Base-by-base conservation (phyloP, 2,329 filamentous ascomycete genomes). In the Cercospora janseana region DNA sequence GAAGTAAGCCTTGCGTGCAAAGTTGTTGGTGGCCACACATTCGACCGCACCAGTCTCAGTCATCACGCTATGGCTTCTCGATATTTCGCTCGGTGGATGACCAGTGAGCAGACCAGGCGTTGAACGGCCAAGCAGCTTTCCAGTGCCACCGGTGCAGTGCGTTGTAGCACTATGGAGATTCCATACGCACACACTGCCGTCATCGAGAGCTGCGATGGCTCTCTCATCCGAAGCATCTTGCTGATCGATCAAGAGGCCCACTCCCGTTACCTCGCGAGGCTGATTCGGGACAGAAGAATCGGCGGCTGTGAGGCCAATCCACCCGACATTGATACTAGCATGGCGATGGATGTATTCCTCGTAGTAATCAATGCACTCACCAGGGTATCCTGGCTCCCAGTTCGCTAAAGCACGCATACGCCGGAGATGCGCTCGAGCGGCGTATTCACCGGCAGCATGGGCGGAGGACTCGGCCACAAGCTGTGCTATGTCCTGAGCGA, bases 121-220 rank as follows among this genome's bases (percentile, higher is more conserved):
- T 67, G 86, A 93, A 54, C 78, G 79, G 1, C 79, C 82, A 8
- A 87, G 58, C 24, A 93, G 79, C 2, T 75, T 79, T 2, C 87
- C 86, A 8, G 58, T 54, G 12, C 59, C 59, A 16, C 53, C 56
- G 28, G 38, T 31, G 2, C 24, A 16, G 18, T 16, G 27, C 6
- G 60, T 60, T 9, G 62, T 54, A n/a, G 59, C 51, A 4, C 57
- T 47, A 9, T 54, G 58, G 6, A 66, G 38, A 32, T 95, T 87
- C 90, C 90, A 96, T 5, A 95, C 70, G 60, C 85, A 88, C n/a
- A 96, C 79, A 44, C 87, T 89, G 0, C 90, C 90, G 64, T 96
- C 88, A 51, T 94, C 88, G 6, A 95, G 73, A 2, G 90, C 88
- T 0, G 86, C 85, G 12, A 95, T 78, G 0, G 88, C 82, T 46